Evolutionary conservation across 495 filamentous ascomycete species (phyloP).

Genomic region (Penicillium robsamsonii): DNA sequence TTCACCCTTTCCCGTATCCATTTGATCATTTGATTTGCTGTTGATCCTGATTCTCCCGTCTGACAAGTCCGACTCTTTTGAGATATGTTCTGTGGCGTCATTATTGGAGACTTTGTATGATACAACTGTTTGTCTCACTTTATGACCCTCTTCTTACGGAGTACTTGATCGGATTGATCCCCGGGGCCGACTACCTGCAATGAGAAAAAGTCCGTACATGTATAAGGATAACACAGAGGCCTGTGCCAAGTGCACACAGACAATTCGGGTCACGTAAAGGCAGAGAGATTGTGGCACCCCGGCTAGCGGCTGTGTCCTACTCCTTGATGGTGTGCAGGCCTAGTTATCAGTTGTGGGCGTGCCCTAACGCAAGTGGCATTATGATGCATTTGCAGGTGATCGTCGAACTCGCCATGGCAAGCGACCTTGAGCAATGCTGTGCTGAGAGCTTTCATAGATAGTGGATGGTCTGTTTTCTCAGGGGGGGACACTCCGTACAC

Average conservation of each 20-base stretch:
- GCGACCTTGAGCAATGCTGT: background rate
- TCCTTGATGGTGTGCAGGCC: background rate
- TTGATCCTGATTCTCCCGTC: background rate
- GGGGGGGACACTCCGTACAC: too few species aligned
- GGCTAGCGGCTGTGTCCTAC: slow-evolving; percentile 1
- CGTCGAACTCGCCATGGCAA: background rate
- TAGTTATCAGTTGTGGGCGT: background rate
- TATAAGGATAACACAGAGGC: background rate
- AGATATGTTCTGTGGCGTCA: background rate
- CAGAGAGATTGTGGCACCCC: background rate
- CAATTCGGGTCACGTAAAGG: background rate
- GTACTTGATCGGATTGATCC: background rate
- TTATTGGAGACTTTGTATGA: background rate
- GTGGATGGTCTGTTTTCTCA: background rate
- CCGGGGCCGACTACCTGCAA: background rate
- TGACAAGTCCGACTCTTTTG: background rate
- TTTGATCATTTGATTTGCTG: slow-evolving; percentile 1
- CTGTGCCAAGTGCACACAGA: slow-evolving; percentile 8
- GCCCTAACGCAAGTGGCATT: too few species aligned
- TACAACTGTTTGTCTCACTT: background rate
- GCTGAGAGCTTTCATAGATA: background rate
- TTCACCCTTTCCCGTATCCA: background rate
- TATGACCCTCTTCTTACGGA: too few species aligned
- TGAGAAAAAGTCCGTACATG: background rate
- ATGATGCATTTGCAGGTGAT: background rate